Base-by-base conservation (phyloP, 768 basidiomycete genomes). In the Kwoniella bestiolae region DNA sequence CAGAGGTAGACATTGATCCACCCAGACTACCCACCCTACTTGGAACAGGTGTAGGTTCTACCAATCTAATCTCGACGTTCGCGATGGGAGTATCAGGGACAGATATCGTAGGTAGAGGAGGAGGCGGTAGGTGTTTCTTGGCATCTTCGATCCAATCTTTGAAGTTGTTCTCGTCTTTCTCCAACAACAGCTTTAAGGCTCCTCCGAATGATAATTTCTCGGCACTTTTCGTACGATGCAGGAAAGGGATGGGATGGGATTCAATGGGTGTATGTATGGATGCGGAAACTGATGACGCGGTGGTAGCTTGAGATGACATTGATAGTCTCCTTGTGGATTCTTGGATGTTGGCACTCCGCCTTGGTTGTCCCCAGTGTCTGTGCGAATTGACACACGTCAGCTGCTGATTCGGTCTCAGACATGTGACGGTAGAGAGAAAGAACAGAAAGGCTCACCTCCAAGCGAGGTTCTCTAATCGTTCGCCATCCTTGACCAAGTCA, bases 31-130 rank as follows among this genome's bases (percentile, higher is more conserved):
- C 78, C 0, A 77, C 80, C 16, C 80, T 68, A 52, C 69, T 72
- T 3, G 80, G 78, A 1, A 76, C 80, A 28, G 80, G 80, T 18
- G 80, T 81, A 12, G 80, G 80, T 53, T 79, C 78, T 23, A 81
- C 75, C 34, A 78, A 59, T 1, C 77, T 69, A n/a, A 77, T 75
- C 41, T 77, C 76, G 5, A 77, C 51, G 29, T 77, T 63, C 18
- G 73, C 69, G 25, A 71, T 49, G 3, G 76, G 76, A 3, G 76
- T 75, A 51, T 75, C 73, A 3, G 76, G 76, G 5, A 77, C 66
- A 21, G 71, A 75, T n/a, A 77, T 60, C 35, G 53, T 64, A 7
- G 72, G 71, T 2, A 56, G 52, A 12, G 57, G 57, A 3, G 49
- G 47, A 12, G 58, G 51, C 3, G 62, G 69, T 8, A 67, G 47